Evolutionary conservation across 768 basidiomycete genomes (phyloP).

Genomic region (Sarcodon sp.): DNA sequence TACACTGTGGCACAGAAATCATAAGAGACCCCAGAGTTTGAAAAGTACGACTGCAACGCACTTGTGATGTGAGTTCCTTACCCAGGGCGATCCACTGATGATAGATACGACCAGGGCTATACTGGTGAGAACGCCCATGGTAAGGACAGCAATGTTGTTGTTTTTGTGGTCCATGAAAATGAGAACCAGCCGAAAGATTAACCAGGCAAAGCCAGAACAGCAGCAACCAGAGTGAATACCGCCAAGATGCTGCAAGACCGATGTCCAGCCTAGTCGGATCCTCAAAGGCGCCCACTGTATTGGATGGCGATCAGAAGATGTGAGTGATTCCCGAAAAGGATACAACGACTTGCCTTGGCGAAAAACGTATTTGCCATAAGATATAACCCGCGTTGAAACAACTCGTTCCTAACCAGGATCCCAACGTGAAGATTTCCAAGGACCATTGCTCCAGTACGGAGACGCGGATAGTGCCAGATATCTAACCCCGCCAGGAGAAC

Average conservation of each 20-base stretch:
- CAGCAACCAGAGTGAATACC: conserved; percentile 33
- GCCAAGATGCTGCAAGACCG: conserved; percentile 24
- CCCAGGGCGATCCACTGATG: conserved; percentile 27
- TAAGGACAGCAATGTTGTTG: conserved; percentile 22
- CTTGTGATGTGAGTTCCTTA: conserved; percentile 30
- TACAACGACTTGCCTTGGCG: conserved; percentile 18
- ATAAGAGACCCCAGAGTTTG: background rate
- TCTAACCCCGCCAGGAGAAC: conserved; percentile 18
- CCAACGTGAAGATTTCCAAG: conserved; percentile 27
- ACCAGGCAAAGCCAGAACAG: conserved; percentile 22
- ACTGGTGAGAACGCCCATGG: conserved; percentile 25
- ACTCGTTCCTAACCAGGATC: conserved; percentile 29
- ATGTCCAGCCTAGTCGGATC: conserved; percentile 25
- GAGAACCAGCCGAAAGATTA: conserved; percentile 20
- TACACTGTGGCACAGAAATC: conserved; percentile 15
- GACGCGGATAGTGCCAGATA: conserved; percentile 21
- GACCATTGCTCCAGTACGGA: conserved; percentile 23
- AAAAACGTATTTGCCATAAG: conserved; percentile 20
- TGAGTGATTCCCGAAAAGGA: background rate
- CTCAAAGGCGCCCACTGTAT: conserved; percentile 27
- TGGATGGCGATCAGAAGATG: background rate
- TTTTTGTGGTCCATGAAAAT: conserved; percentile 22
- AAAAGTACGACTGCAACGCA: conserved; percentile 10
- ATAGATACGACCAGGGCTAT: conserved; percentile 23
- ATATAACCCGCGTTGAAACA: conserved; percentile 26